Evolutionary conservation across 352 stramenopile genomes (phyloP).

Genomic region (Globisporangium megalacanthum): DNA sequence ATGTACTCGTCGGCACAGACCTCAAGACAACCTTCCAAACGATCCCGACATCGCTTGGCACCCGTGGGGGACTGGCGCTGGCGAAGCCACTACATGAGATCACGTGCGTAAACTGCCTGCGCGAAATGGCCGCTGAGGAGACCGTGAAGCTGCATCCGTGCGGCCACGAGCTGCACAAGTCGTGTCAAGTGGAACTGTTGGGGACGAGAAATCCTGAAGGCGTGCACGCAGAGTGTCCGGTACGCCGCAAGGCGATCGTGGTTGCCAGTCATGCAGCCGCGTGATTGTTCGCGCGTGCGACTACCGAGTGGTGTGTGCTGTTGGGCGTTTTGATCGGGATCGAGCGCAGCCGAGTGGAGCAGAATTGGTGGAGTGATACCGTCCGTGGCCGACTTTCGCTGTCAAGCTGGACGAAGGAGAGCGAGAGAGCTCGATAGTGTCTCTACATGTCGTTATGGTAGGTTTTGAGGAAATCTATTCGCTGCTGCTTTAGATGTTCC

Average conservation of each 20-base stretch:
- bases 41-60: constrained; percentile 69
- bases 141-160: constrained; percentile 38
- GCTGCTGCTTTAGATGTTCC: no score
- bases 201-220: constrained; percentile 8
- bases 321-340: no score
- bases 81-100: constrained; percentile 57
- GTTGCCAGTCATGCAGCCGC: background rate
- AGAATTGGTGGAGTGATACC: no score
- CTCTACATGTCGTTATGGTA: no score
- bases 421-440: no score
- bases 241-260: constrained; percentile 8
- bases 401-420: no score
- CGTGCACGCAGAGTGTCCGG: constrained; percentile 3
- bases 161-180: constrained; percentile 42
- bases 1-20: constrained; percentile 57
- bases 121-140: constrained; percentile 46
- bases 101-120: constrained; percentile 38
- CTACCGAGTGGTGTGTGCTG: no score
- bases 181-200: constrained; percentile 23
- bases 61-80: constrained; percentile 49
- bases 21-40: constrained; percentile 66
- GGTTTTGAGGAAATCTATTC: no score
- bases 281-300: no score
- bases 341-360: no score
- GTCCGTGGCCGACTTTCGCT: no score